Percentiles rank a stretch among this genome's conserved stretches.
These are phyloP conservation scores for Solanum medicagineum DNA, from an alignment of 257 asterid genomes.

Conservation along the genomic window DNA sequence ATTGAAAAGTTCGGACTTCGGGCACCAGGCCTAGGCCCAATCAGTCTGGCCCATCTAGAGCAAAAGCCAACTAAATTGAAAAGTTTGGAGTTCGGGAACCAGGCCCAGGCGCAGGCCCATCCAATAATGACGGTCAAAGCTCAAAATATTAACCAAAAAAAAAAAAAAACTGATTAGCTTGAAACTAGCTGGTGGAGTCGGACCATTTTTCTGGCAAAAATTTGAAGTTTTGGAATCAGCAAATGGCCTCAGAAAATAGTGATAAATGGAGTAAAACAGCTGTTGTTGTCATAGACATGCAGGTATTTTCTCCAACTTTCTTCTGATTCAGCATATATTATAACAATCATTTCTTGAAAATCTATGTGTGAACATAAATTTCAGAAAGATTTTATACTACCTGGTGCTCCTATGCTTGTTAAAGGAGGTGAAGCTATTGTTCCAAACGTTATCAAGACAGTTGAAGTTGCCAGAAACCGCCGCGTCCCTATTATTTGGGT, in stretches of 20 bases:
- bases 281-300: constrained; percentile 85
- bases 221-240: not conserved
- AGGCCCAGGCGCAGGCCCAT: not conserved
- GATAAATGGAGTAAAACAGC: constrained; percentile 59
- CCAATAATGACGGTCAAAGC: not conserved
- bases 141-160: not conserved
- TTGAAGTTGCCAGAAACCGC: constrained; percentile 66
- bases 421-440: constrained; percentile 59
- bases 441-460: constrained; percentile 49
- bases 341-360: not conserved
- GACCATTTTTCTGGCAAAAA: not conserved
- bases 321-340: not conserved
- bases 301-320: constrained; percentile 21
- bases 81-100: not conserved
- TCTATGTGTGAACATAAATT: not conserved
- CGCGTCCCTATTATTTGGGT: constrained; percentile 74
- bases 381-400: constrained; percentile 71
- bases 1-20: not conserved
- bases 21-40: not conserved
- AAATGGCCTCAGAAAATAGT: constrained; percentile 34
- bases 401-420: constrained; percentile 54
- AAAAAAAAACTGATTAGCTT: not conserved
- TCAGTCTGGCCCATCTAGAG: not conserved
- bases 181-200: not conserved
- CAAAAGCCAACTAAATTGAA: not conserved